Evolutionary conservation across 1,284 basidiomycete genomes (phyloP).

Genomic region (Bjerkandera adusta): DNA sequence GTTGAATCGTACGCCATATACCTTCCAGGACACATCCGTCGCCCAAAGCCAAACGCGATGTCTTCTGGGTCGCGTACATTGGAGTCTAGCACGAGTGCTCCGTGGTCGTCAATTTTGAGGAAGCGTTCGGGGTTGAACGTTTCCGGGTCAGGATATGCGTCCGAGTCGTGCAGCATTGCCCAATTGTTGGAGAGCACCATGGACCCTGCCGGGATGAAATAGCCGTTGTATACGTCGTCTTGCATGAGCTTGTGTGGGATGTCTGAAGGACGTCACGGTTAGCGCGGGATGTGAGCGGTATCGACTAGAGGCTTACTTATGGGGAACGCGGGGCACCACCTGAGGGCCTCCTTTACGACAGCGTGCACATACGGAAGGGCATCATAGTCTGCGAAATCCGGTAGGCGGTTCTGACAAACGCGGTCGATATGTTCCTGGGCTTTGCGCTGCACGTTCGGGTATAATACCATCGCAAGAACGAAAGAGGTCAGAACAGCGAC

Average conservation of each 20-base stretch:
- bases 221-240: slow-evolving; percentile 24
- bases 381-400: slow-evolving; percentile 29
- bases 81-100: background rate
- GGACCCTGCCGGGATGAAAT: slow-evolving; percentile 23
- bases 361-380: slow-evolving; percentile 32
- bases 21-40: slow-evolving; percentile 4
- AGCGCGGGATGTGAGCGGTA: background rate
- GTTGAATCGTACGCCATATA: background rate
- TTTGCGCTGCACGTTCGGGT: slow-evolving; percentile 29
- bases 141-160: slow-evolving; percentile 18
- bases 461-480: slow-evolving; percentile 29
- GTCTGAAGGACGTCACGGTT: slow-evolving; percentile 11
- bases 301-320: slow-evolving; percentile 15
- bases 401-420: slow-evolving; percentile 29
- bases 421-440: slow-evolving; percentile 34
- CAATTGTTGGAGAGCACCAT: slow-evolving; percentile 19
- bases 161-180: slow-evolving; percentile 22
- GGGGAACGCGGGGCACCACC: slow-evolving; percentile 32
- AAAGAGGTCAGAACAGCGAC: slow-evolving; percentile 18
- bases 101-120: background rate
- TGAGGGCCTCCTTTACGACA: slow-evolving; percentile 30
- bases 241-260: slow-evolving; percentile 20
- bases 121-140: slow-evolving; percentile 26
- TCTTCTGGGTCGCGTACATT: background rate
- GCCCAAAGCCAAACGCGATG: slow-evolving; percentile 2